A percentile compares a stretch with the other conserved stretches of the same genome.
phyloP scores from a whole-genome alignment of 208 protist genomes.

The Leptomonas pyrrhocoris region DNA sequence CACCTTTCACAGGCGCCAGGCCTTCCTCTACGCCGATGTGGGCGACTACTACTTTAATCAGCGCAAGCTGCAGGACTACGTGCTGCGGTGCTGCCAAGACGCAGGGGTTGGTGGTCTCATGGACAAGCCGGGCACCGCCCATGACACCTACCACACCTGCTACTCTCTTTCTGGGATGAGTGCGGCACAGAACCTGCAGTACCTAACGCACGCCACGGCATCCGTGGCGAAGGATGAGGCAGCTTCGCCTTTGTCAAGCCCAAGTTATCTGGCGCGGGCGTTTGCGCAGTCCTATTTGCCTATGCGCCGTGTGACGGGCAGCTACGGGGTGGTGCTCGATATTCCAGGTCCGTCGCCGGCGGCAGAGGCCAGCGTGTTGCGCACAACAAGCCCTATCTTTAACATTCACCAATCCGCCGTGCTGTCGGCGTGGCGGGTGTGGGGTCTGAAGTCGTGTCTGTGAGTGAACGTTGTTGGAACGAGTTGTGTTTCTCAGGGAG shows the following conservation, averaged over 20 bases:
- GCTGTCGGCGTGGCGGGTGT: slow-evolving; percentile 43
- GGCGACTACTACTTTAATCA: slow-evolving; percentile 84
- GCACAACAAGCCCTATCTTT: slow-evolving; percentile 70
- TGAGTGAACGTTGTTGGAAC: slow-evolving; percentile 9
- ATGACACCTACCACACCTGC: slow-evolving; percentile 93
- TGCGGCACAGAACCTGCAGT: slow-evolving; percentile 79
- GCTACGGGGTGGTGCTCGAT: slow-evolving; percentile 58
- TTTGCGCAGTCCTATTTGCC: slow-evolving; percentile 58
- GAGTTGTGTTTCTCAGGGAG: not conserved
- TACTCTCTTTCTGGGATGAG: slow-evolving; percentile 87
- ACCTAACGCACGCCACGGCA: slow-evolving; percentile 33
- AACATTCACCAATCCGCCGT: slow-evolving; percentile 71
- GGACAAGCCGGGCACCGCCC: slow-evolving; percentile 81
- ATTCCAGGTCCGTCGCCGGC: slow-evolving; percentile 12
- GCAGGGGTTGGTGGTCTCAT: slow-evolving; percentile 65
- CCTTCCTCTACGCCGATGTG: slow-evolving; percentile 50
- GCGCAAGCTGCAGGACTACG: slow-evolving; percentile 73
- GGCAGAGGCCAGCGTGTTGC: slow-evolving; percentile 44
- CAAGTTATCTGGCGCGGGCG: slow-evolving; percentile 41
- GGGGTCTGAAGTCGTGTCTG: slow-evolving; percentile 51
- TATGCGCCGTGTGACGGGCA: slow-evolving; percentile 1
- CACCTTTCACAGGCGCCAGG: slow-evolving; percentile 9
- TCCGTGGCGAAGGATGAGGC: too few relatives aligned
- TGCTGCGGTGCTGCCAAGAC: slow-evolving; percentile 80
- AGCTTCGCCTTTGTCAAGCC: too few relatives aligned